Percentiles rank a stretch among this genome's conserved stretches.
Conservation (phyloP, 73 alveolate species). For the Uronychia setigera region DNA sequence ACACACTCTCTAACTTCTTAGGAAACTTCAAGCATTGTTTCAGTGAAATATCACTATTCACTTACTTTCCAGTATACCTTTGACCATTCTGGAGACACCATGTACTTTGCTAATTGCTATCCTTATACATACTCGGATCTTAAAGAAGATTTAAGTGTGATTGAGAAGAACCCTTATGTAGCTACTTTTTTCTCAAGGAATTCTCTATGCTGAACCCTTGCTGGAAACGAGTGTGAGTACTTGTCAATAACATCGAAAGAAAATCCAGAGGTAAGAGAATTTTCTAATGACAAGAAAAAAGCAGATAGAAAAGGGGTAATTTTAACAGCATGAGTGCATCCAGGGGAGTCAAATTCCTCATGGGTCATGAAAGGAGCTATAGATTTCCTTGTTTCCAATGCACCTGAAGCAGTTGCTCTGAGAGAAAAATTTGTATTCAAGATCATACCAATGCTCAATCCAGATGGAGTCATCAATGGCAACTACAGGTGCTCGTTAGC, state of each 20-base stretch:
- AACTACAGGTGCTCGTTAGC: conserved; percentile 73
- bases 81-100: conserved; percentile 59
- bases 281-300: not conserved
- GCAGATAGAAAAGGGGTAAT: conserved; percentile 78
- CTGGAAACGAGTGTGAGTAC: conserved; percentile 78
- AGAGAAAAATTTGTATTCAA: conserved; percentile 90
- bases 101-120: conserved; percentile 76
- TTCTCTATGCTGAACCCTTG: conserved; percentile 72
- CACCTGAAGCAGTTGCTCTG: conserved; percentile 64
- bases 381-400: conserved; percentile 71
- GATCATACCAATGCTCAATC: conserved; percentile 87
- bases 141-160: not conserved
- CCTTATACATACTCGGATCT: conserved; percentile 89
- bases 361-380: conserved; percentile 96
- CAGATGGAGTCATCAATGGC: conserved; percentile 86
- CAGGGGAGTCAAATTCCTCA: conserved; percentile 98
- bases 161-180: not conserved
- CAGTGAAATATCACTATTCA: conserved; percentile 39
- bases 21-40: not conserved
- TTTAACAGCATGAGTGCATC: conserved; percentile 97
- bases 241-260: conserved; percentile 65
- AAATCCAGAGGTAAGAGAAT: conserved; percentile 51
- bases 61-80: conserved; percentile 70
- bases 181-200: conserved; percentile 39
- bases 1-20: not conserved